phyloP scores from a whole-genome alignment of 768 basidiomycete species.

The Agaricus subrufescens region DNA sequence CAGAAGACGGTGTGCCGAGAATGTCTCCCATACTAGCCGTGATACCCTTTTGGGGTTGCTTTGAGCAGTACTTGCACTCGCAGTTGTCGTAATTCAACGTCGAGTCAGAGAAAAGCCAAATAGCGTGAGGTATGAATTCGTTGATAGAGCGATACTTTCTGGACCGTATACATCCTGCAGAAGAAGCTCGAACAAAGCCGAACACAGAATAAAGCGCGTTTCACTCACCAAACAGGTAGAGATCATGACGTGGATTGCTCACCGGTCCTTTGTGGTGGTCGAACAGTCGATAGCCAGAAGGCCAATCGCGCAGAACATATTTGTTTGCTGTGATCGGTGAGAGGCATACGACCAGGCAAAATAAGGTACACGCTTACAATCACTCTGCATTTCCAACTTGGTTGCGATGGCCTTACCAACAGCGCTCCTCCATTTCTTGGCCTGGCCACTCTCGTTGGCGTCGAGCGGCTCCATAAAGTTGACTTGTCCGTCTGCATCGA shows the following conservation, averaged over 20 bases:
- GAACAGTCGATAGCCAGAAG: conserved; percentile 63
- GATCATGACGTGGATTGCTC: conserved; percentile 57
- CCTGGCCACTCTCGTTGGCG: conserved; percentile 39
- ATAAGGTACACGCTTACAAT: conserved; percentile 22
- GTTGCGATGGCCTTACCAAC: conserved; percentile 38
- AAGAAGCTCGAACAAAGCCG: conserved; percentile 3
- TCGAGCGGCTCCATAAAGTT: conserved; percentile 63
- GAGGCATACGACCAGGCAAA: not conserved
- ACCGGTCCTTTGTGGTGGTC: conserved; percentile 69
- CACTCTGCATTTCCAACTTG: conserved; percentile 42
- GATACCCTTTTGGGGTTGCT: conserved; percentile 64
- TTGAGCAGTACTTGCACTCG: conserved; percentile 74
- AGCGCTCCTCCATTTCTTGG: conserved; percentile 53
- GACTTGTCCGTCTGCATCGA: conserved; percentile 60
- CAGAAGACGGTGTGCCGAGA: conserved; percentile 9
- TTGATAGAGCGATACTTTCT: conserved; percentile 71
- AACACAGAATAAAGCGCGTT: not conserved
- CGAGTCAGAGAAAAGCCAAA: conserved; percentile 66
- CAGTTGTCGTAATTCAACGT: conserved; percentile 47
- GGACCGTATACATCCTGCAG: conserved; percentile 39
- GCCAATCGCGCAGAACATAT: conserved; percentile 65
- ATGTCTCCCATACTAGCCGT: conserved; percentile 49
- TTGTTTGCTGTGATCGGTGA: conserved; percentile 34
- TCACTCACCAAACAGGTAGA: conserved; percentile 67
- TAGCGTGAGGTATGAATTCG: conserved; percentile 81